Evolutionary conservation across 2,329 filamentous ascomycete genomes (phyloP).

Genomic region (Curvularia eragrostidis): DNA sequence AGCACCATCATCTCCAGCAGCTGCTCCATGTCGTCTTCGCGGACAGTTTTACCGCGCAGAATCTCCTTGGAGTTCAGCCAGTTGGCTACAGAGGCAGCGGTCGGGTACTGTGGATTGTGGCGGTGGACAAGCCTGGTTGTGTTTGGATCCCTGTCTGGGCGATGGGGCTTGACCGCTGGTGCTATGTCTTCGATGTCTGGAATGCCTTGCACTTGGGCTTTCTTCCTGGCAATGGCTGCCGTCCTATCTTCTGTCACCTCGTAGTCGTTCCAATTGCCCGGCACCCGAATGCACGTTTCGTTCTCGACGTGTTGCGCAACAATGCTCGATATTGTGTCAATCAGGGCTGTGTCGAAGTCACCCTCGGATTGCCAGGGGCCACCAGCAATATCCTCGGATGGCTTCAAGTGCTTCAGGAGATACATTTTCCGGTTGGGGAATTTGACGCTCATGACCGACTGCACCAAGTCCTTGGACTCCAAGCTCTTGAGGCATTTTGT

Average conservation of each 20-base stretch:
- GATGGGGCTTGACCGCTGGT: conserved; percentile 34
- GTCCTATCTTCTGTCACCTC: conserved; percentile 41
- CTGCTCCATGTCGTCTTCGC: conserved; percentile 79
- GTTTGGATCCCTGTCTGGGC: conserved; percentile 32
- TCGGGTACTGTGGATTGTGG: conserved; percentile 80
- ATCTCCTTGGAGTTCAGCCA: conserved; percentile 73
- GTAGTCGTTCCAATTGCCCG: conserved; percentile 52
- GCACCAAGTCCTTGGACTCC: conserved; percentile 81
- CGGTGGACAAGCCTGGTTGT: conserved; percentile 55
- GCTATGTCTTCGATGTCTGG: conserved; percentile 45
- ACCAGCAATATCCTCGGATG: conserved; percentile 88
- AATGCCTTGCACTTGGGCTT: conserved; percentile 42
- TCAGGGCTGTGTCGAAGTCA: conserved; percentile 86
- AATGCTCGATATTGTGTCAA: conserved; percentile 75
- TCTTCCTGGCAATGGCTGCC: conserved; percentile 45
- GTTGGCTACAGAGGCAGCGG: conserved; percentile 76
- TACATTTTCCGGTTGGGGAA: conserved; percentile 93
- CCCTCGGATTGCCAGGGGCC: conserved; percentile 95
- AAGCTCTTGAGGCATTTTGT: conserved; percentile 84
- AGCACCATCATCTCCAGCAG: conserved; percentile 87
- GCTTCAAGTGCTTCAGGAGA: conserved; percentile 84
- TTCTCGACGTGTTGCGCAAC: conserved; percentile 76
- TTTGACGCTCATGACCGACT: conserved; percentile 89
- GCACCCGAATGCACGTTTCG: conserved; percentile 71
- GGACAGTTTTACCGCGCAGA: conserved; percentile 69